Evolutionary conservation across 805 yeast species (phyloP), one percentile per base, ranked within the genome.

Genomic region (Ogataea populi-albae): DNA sequence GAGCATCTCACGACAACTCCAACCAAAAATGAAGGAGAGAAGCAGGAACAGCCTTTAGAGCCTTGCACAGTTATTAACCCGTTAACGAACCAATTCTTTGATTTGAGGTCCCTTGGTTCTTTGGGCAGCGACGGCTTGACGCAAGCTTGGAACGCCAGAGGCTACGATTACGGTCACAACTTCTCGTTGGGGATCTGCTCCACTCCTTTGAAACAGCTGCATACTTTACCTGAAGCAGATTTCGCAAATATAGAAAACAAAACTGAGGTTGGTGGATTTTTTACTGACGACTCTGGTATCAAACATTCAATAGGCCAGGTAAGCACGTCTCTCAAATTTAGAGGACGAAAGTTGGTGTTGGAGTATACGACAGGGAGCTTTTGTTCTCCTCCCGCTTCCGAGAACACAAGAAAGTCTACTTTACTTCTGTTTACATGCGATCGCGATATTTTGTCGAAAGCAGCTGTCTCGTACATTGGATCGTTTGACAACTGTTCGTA

Each of bases 371-470:
- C 77, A 51, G 96, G 96, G 2, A 75, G 79, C 27, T 66, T 58
- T 50, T 77, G 88, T 61, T 58, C 57, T n/a, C n/a, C 64, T 4
- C 45, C 72, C 15, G 67, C 71, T 39, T 81, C 83, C 0, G 60
- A 68, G 32, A 71, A 66, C 23, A 40, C 73, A 30, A 65, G 77
- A 32, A 81, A 73, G 50, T 77, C 88, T 3, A 74, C 94, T 1
- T 57, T 85, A 3, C 54, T 87, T 30, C 72, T 85, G 16, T 84
- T 87, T 46, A 72, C 80, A 10, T 87, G 96, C 59, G 95, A 86
- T 58, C 69, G 85, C 41, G 91, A 83, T 33, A 75, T 83, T 52
- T 59, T 74, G 54, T 61, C 75, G 5, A 75, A 75, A 41, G 93
- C 89, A 0, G 67, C 75, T 23, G 65, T 86, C 1, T 71, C 84